These are phyloP conservation scores for Cyberlindnera bimundalis DNA, from an alignment of 805 yeast species.

Conservation along the genomic window DNA sequence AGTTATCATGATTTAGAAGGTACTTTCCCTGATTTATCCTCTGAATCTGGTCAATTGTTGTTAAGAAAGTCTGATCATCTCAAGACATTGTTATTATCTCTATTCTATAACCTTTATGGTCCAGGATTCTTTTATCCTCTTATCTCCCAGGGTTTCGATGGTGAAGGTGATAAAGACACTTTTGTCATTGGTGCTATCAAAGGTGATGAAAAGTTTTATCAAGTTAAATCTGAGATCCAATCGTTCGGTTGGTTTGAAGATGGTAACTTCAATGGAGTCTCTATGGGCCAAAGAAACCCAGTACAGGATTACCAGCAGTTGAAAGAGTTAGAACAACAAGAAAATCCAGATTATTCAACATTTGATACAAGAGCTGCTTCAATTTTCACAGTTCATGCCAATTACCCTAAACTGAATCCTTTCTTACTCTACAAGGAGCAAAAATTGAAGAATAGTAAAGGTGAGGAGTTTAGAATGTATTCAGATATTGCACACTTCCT, in stretches of 20 bases:
- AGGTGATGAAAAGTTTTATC: conserved; percentile 39
- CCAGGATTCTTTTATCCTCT: conserved; percentile 65
- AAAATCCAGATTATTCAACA: conserved; percentile 10
- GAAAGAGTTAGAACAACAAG: conserved; percentile 2
- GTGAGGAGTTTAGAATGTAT: conserved; percentile 26
- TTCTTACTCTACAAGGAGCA: conserved; percentile 24
- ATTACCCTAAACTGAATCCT: conserved; percentile 37
- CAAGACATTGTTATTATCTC: conserved; percentile 52
- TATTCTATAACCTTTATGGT: conserved; percentile 65
- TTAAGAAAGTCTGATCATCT: conserved; percentile 58
- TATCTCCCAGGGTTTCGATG: conserved; percentile 69
- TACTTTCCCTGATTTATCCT: conserved; percentile 61
- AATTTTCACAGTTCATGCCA: conserved; percentile 36
- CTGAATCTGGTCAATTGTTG: conserved; percentile 69
- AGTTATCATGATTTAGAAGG: conserved; percentile 61
- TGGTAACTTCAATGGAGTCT: conserved; percentile 56
- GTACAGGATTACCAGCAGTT: conserved; percentile 45
- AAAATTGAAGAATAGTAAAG: conserved; percentile 18
- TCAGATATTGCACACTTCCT: conserved; percentile 27
- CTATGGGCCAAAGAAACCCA: conserved; percentile 77
- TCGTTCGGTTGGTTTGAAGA: conserved; percentile 29
- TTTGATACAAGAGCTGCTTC: conserved; percentile 18
- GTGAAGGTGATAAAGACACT: conserved; percentile 81
- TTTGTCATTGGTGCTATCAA: conserved; percentile 59
- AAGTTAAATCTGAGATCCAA: conserved; percentile 34